Base-by-base conservation (phyloP, 106 monocot species). In the Acorus gramineus region DNA sequence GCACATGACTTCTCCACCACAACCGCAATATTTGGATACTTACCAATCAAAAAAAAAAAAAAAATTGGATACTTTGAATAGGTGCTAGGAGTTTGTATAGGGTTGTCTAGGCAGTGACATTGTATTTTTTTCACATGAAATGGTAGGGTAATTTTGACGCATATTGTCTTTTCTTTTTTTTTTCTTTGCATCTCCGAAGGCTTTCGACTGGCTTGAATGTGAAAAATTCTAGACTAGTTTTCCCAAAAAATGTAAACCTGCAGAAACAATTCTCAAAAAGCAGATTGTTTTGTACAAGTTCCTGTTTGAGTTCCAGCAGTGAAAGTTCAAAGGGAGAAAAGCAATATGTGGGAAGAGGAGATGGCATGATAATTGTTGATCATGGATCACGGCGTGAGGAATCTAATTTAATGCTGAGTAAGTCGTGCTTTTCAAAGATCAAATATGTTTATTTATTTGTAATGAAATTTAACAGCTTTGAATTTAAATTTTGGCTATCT, bases 381-480 rank as follows among this genome's bases (percentile, higher is more conserved):
- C 95, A 96, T 71, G 95, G 95, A 50, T 96, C 90, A 2, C 80
- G 95, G 14, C 84, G 95, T 8, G 50, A 83, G 73, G 87, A 96
- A 75, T 96, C 95, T 45, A 96, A 96, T 73, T 61, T 83, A 9
- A 85, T 96, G 95, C 74, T 96, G 61, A 87, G 95, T 90, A 84
- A 72, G 76, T n/a, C 66, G 46, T 47, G 8, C 12, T 8, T 2
- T 3, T 66, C 45, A 7, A 14, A 11, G 63, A 48, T 12, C 49
- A 55, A 46, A 8, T 50, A 8, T 2, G 66, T 3, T 3, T 42
- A 54, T 60, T 5, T 46, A 54, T 67, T 56, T 44, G 28, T 53
- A 42, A 11, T 63, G 63, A 13, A 10, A 53, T 64, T 46, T 53
- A 12, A 64, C 3, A 11, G 58, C 8, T 44, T 45, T 14, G 44